phyloP scores from a whole-genome alignment of 345 rosid species.

The Mangifera indica region DNA sequence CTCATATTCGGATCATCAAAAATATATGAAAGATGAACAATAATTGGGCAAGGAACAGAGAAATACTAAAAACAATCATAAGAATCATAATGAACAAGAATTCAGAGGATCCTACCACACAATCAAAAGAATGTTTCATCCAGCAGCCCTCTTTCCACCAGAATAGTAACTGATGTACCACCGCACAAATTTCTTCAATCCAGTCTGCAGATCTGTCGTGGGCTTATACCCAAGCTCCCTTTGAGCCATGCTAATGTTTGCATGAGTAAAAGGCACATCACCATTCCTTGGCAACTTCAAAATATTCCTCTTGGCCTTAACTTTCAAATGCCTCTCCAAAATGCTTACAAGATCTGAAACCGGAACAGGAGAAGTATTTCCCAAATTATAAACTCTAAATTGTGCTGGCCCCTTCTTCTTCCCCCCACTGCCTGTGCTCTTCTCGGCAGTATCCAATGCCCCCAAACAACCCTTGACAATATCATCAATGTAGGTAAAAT shows the following conservation, averaged over 20 bases:
- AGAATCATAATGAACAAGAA: conserved; percentile 46
- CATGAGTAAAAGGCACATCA: conserved; percentile 90
- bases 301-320: conserved; percentile 75
- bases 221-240: conserved; percentile 85
- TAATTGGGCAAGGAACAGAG: conserved; percentile 33
- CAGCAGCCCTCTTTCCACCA: conserved; percentile 56
- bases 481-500: conserved; percentile 92
- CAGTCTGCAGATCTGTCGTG: conserved; percentile 76
- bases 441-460: conserved; percentile 83
- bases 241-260: conserved; percentile 79
- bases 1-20: conserved; percentile 32
- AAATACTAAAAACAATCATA: conserved; percentile 46
- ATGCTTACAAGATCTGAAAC: conserved; percentile 78
- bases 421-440: conserved; percentile 92
- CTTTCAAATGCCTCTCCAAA: conserved; percentile 80
- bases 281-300: conserved; percentile 90
- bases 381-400: conserved; percentile 83
- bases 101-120: conserved; percentile 35
- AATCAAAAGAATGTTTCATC: conserved; percentile 35
- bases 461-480: conserved; percentile 88
- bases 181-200: conserved; percentile 87
- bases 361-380: conserved; percentile 91
- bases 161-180: conserved; percentile 81
- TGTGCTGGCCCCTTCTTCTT: conserved; percentile 87
- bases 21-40: conserved; percentile 29